Conservation (phyloP, 2,329 filamentous ascomycete genomes). For the Colletotrichum graminicola region DNA sequence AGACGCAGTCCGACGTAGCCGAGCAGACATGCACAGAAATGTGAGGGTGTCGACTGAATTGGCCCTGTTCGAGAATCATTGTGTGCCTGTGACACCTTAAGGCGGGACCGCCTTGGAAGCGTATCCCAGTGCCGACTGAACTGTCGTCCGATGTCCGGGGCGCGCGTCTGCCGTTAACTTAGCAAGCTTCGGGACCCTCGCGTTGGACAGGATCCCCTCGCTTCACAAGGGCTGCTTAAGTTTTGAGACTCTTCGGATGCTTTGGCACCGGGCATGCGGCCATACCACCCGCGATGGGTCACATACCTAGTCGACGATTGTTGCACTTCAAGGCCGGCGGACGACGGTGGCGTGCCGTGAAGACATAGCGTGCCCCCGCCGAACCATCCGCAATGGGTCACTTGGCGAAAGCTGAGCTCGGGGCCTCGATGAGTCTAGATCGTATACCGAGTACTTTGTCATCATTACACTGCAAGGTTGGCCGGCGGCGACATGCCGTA, state of each 20-base stretch:
- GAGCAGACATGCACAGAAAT: background rate
- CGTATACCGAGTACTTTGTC: too few relatives aligned
- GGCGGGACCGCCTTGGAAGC: too few relatives aligned
- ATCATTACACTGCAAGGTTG: too few relatives aligned
- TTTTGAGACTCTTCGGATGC: background rate
- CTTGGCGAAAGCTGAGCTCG: too few relatives aligned
- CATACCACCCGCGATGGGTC: background rate
- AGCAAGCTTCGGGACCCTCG: constrained; percentile 20
- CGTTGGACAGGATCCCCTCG: constrained; percentile 6
- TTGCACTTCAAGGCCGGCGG: background rate
- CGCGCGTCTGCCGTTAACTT: constrained; percentile 38
- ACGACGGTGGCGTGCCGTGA: background rate
- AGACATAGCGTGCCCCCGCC: constrained; percentile 4
- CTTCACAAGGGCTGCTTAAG: background rate
- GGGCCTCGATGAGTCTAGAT: too few relatives aligned
- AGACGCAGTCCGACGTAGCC: constrained; percentile 14
- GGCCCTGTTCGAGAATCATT: too few relatives aligned
- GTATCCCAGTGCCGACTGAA: background rate
- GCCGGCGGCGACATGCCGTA: background rate
- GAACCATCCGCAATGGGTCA: background rate
- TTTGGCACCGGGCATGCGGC: background rate
- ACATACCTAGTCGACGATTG: background rate
- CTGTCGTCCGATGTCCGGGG: constrained; percentile 22
- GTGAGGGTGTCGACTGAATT: too few relatives aligned
- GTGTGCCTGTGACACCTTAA: too few relatives aligned